These are phyloP conservation scores for Plantago major DNA, from an alignment of 257 asterid genomes.

Conservation along the genomic window DNA sequence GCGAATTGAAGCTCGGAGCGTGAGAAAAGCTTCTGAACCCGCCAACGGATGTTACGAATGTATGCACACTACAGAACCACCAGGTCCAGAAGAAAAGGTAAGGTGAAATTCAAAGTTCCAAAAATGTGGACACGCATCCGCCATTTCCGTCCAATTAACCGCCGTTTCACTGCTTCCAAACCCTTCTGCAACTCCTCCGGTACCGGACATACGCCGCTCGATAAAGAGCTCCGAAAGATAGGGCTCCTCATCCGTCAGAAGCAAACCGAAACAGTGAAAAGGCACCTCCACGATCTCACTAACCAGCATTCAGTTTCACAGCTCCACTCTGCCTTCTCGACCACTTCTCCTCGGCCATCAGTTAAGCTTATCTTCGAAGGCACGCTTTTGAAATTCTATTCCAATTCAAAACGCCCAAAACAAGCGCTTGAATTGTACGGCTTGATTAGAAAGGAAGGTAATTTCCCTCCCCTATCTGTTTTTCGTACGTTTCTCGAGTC, in stretches of 20 bases:
- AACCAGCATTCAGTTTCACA: conserved; percentile 40
- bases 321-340: conserved; percentile 36
- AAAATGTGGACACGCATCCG: too few species aligned
- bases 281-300: conserved; percentile 35
- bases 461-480: conserved; percentile 47
- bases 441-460: conserved; percentile 43
- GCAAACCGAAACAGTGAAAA: conserved; percentile 53
- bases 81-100: too few species aligned
- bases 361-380: not conserved
- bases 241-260: conserved; percentile 47
- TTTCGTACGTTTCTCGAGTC: conserved; percentile 57
- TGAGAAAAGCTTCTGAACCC: too few species aligned
- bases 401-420: conserved; percentile 46
- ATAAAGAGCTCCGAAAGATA: conserved; percentile 39
- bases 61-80: too few species aligned
- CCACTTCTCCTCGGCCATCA: conserved; percentile 16
- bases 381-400: conserved; percentile 47
- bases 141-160: too few species aligned
- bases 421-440: conserved; percentile 52
- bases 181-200: not conserved
- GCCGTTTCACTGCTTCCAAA: not conserved
- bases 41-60: too few species aligned
- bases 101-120: too few species aligned
- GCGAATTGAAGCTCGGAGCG: too few species aligned
- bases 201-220: conserved; percentile 20